Evolutionary conservation across 805 yeast genomes (phyloP).

Genomic region (Teunomyces barrocoloradensis): DNA sequence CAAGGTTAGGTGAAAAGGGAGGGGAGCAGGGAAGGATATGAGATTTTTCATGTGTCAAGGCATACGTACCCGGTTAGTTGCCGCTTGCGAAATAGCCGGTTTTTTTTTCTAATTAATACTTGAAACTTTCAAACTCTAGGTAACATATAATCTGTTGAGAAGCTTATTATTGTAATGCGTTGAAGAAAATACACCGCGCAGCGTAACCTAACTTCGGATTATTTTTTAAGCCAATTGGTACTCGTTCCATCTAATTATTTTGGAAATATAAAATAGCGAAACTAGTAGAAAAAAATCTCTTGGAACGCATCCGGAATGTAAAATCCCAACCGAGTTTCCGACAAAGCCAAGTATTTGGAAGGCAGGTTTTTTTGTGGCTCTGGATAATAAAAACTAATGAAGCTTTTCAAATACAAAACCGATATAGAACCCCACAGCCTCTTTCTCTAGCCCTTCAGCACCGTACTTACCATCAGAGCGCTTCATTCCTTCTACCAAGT

Average conservation of each 20-base stretch:
- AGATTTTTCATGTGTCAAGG: too few relatives aligned
- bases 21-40: too few relatives aligned
- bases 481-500: conserved; percentile 64
- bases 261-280: neutral
- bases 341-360: too few relatives aligned
- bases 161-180: neutral
- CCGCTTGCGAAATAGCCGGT: neutral
- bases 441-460: conserved; percentile 85
- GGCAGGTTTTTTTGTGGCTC: too few relatives aligned
- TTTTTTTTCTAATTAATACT: neutral
- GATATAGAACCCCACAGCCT: conserved; percentile 82
- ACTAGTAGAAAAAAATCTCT: neutral
- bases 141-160: neutral
- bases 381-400: neutral
- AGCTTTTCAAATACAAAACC: conserved; percentile 79
- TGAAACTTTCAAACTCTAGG: neutral
- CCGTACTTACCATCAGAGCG: conserved; percentile 81
- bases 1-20: too few relatives aligned
- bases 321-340: neutral
- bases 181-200: neutral
- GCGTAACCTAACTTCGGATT: neutral
- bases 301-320: neutral
- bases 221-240: neutral
- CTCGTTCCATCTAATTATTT: conserved; percentile 3
- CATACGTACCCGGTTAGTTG: neutral